Evolutionary conservation across 2,329 filamentous ascomycete species (phyloP).

Genomic region (Talaromyces sp.): DNA sequence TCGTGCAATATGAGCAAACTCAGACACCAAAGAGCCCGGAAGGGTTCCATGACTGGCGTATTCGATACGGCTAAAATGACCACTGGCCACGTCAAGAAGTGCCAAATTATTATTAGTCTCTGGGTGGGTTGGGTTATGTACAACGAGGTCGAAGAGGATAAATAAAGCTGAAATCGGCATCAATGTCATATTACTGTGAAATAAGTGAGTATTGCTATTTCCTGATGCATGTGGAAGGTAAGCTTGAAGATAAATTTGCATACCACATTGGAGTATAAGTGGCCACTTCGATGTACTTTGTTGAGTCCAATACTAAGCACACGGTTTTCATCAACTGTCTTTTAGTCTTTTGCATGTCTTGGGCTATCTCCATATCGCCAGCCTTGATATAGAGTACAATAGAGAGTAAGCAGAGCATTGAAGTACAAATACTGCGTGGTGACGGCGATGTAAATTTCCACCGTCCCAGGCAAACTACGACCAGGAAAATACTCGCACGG

Average conservation of each 20-base stretch:
- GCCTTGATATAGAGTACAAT: slow-evolving; percentile 16
- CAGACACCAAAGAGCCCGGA: slow-evolving; percentile 29
- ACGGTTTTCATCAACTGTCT: slow-evolving; percentile 21
- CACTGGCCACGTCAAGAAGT: slow-evolving; percentile 33
- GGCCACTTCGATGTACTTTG: slow-evolving; percentile 21
- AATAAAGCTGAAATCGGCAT: slow-evolving; percentile 29
- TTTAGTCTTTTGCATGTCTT: slow-evolving; percentile 13
- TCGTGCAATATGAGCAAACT: slow-evolving; percentile 34
- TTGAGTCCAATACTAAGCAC: slow-evolving; percentile 22
- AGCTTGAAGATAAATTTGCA: slow-evolving; percentile 1
- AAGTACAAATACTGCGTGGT: slow-evolving; percentile 22
- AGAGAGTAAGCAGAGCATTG: slow-evolving; percentile 20
- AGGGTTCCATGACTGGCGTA: slow-evolving; percentile 25
- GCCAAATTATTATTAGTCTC: slow-evolving; percentile 29
- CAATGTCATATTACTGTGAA: slow-evolving; percentile 17
- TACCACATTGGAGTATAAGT: slow-evolving; percentile 25
- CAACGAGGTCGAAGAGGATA: slow-evolving; percentile 31
- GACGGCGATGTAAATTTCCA: slow-evolving; percentile 14
- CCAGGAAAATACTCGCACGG: slow-evolving; percentile 16
- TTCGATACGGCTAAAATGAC: slow-evolving; percentile 36
- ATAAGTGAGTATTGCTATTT: too few species aligned
- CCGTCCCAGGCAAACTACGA: slow-evolving; percentile 8
- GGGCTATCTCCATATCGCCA: slow-evolving; percentile 5
- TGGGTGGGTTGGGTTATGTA: slow-evolving; percentile 24
- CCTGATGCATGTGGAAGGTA: too few species aligned